These are phyloP conservation scores for Penicillium pancosmium DNA, from an alignment of 495 filamentous ascomycete genomes.

Conservation along the genomic window DNA sequence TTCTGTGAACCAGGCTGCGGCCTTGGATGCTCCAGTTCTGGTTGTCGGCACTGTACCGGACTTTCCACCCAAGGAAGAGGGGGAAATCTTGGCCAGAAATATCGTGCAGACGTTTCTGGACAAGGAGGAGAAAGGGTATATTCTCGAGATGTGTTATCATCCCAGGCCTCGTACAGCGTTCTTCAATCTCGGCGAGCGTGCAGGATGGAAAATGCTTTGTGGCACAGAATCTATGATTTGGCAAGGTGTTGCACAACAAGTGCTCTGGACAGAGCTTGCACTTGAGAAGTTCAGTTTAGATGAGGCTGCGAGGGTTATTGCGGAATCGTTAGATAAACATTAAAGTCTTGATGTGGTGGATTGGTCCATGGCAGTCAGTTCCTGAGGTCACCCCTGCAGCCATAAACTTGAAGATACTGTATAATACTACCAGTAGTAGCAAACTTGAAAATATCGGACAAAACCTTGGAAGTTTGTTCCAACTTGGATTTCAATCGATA, in stretches of 20 bases:
- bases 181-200: background rate
- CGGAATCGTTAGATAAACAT: too few species aligned
- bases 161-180: background rate
- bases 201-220: slow-evolving; percentile 6
- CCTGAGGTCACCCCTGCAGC: too few species aligned
- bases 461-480: too few species aligned
- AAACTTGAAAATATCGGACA: too few species aligned
- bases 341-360: too few species aligned
- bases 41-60: slow-evolving; percentile 11
- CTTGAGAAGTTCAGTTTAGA: slow-evolving; percentile 7
- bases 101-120: slow-evolving; percentile 1
- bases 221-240: slow-evolving; percentile 10
- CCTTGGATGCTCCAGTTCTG: slow-evolving; percentile 3
- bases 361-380: too few species aligned
- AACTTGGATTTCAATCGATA: too few species aligned
- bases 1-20: background rate
- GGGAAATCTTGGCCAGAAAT: slow-evolving; percentile 1
- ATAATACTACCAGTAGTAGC: too few species aligned
- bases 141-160: slow-evolving; percentile 16
- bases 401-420: too few species aligned
- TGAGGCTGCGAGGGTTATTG: background rate
- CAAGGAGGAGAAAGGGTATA: background rate
- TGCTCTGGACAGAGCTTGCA: slow-evolving; percentile 6
- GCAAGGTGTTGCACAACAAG: slow-evolving; percentile 9
- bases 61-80: slow-evolving; percentile 5